Percentiles rank a stretch among this genome's conserved stretches.
Conservation (phyloP, 1,139 yeast genomes). For the Suhomyces yuchorum region DNA sequence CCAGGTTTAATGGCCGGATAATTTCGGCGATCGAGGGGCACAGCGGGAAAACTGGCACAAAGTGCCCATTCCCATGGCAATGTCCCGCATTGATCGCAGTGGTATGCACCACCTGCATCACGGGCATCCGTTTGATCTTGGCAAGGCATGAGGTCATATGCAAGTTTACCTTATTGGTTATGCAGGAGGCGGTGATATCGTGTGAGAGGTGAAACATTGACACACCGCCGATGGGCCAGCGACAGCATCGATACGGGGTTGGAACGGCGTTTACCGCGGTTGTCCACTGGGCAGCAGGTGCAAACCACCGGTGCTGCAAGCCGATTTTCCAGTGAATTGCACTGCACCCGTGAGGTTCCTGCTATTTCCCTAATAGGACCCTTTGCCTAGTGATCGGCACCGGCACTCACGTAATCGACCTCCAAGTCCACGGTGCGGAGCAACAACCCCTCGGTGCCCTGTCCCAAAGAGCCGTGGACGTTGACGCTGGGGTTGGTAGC, state of each 20-base stretch:
- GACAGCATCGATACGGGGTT: too few species aligned
- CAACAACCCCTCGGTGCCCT: conserved; percentile 63
- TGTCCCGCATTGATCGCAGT: neutral
- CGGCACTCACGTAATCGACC: neutral
- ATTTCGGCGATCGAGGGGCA: neutral
- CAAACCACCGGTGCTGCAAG: too few species aligned
- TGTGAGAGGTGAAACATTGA: neutral
- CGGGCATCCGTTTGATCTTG: conserved; percentile 1
- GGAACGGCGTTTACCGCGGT: too few species aligned
- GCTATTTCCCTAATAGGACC: too few species aligned
- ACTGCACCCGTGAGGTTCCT: too few species aligned
- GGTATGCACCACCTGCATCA: neutral
- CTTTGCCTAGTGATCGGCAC: neutral
- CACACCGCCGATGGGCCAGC: neutral
- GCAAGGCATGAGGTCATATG: conserved; percentile 3
- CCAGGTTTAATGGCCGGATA: neutral
- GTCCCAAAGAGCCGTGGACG: conserved; percentile 57
- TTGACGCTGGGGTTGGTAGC: conserved; percentile 51
- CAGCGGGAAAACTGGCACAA: neutral
- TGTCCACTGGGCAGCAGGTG: too few species aligned
- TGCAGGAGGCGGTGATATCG: neutral
- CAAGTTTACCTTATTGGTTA: conserved; percentile 1
- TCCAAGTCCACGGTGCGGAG: conserved; percentile 56
- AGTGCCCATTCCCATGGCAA: neutral
- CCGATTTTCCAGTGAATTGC: too few species aligned